Base-by-base conservation (phyloP, 805 yeast species). In the Candida sphagnicola region DNA sequence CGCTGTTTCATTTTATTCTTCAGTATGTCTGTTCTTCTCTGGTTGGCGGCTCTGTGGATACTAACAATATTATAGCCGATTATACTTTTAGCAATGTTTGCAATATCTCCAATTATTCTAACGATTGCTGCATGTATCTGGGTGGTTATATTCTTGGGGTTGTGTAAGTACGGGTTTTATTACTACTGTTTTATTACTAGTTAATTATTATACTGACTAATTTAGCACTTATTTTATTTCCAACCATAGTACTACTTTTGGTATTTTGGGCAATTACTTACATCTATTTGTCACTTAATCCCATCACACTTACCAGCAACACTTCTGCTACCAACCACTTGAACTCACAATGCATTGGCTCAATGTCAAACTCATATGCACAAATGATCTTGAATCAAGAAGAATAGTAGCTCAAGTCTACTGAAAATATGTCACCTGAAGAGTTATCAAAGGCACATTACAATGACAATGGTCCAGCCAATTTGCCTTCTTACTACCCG, bases 51-150 rank as follows among this genome's bases (percentile, higher is more conserved):
- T 21, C 8, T 21, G 8, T 21, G 8, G 25, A 13, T 18, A 18
- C 25, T 31, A 31, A 16, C 25, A n/a, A 30, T n/a, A 13, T 30
- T 12, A 13, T 18, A 31, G 34, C 16, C 34, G 13, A 13, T 26
- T 8, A 12, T 35, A 4, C 33, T 21, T 21, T 17, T 31, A 12
- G 21, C 30, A 3, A 37, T 37, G 39, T 30, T 37, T 37, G 34
- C 28, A 12, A 19, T 37, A 16, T 37, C 39, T 14, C 28, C 39
- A 21, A 8, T 31, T 16, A 12, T 17, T n/a, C 15, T 37, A 11
- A 25, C 18, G 5, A 10, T 37, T 5, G 28, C 26, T 4, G 13
- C 32, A 3, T 5, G 15, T 10, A n/a, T 33, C 12, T 37, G 35
- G 28, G 12, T 37, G 13, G 35, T 18, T 4, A 21, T 23, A 12